Evolutionary conservation across 768 basidiomycete genomes (phyloP), one percentile per base, ranked within the genome.

Genomic region (Suillus placidus): DNA sequence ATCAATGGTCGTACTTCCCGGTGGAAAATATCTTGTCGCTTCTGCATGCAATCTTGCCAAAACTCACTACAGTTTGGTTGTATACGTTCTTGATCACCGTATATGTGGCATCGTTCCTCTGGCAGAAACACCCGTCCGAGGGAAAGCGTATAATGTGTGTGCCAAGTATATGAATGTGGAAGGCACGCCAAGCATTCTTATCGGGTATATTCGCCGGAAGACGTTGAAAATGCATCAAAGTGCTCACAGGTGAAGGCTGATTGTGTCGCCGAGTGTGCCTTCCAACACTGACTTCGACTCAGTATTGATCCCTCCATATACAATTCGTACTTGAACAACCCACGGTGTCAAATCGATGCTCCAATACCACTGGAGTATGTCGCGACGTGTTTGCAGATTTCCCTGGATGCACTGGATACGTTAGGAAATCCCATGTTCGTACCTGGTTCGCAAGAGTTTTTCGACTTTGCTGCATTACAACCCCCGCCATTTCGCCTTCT

Each of bases 1-100:
- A 79, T 72, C 87, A 77, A 84, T 91, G 80, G 81, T 79, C 47
- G 72, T 89, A 35, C 80, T 90, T 10, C 86, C 89, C 8, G 90
- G 89, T 1, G 89, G 90, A 23, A 88, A 87, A 69, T 88, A 88
- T 67, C 83, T 91, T 67, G 76, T 90, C 42, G 86, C 87, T 1
- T 90, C 88, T 12, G 83, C 85, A 6, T 80, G 78, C 67, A 84
- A 87, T 70, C 68, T 70, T 4, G 73, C 74, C 14, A 79, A 77
- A 61, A 78, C 77, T 40, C 80, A 80, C 43, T 88, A 84, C 71
- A 84, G 80, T 52, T 72, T 92, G 35, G 73, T 81, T 14, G 74
- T 91, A 1, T 90, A 82, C 66, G 79, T 80, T 23, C 76, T 91
- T 64, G 89, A 91, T 72, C 83, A 88, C 65, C 82, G 72, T 40